phyloP scores from a whole-genome alignment of 192 early-diverging fungal species.

The Podila epigama region DNA sequence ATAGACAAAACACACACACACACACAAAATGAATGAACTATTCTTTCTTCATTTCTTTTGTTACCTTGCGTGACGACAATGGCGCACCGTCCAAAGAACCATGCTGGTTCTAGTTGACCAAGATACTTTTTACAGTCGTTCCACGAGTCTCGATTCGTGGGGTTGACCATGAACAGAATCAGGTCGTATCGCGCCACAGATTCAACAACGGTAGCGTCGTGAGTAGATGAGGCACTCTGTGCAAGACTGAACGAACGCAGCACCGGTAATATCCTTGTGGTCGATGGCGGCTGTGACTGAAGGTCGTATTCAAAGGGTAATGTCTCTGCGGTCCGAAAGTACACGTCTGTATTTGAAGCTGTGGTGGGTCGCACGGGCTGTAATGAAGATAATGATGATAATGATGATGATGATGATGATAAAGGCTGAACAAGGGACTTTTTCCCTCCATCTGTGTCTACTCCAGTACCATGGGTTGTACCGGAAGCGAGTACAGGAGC shows the following conservation, averaged over 20 bases:
- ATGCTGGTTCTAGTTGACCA: conserved; percentile 19
- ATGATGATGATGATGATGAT: not conserved
- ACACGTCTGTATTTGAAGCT: conserved; percentile 11
- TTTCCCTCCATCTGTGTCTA: too few relatives aligned
- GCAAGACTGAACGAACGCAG: not conserved
- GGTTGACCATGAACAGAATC: conserved; percentile 38
- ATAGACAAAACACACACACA: not conserved
- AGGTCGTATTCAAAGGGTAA: not conserved
- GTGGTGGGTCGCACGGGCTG: not conserved
- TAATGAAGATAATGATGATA: not conserved
- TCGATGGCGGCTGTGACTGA: not conserved
- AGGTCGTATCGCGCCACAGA: conserved; percentile 25
- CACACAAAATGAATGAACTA: not conserved
- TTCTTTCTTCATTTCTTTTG: not conserved
- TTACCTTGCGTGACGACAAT: conserved; percentile 39
- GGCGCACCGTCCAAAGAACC: conserved; percentile 38
- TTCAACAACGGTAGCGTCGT: conserved; percentile 1
- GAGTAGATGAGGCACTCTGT: not conserved
- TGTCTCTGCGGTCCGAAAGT: conserved; percentile 30
- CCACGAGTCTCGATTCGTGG: conserved; percentile 32
- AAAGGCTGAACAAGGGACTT: too few relatives aligned
- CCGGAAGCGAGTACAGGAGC: not conserved
- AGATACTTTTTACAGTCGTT: conserved; percentile 15
- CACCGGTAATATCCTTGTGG: too few relatives aligned
- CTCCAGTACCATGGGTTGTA: too few relatives aligned